These are phyloP conservation scores for Trametes sp. DNA, from an alignment of 1,284 basidiomycete species.

Conservation along the genomic window DNA sequence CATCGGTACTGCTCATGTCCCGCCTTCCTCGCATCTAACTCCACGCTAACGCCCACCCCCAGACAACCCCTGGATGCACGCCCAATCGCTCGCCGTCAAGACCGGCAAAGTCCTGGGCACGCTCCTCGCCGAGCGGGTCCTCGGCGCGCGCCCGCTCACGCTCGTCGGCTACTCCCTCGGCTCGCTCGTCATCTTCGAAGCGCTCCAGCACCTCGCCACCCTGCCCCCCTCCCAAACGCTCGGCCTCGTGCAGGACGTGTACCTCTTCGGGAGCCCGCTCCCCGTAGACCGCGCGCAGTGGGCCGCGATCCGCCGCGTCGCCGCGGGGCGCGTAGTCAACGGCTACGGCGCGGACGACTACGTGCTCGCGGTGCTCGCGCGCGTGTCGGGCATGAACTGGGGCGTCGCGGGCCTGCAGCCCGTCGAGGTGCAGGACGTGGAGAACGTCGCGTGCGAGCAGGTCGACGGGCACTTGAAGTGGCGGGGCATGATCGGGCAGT, in stretches of 20 bases:
- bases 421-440: conserved; percentile 71
- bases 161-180: conserved; percentile 66
- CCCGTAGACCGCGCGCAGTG: conserved; percentile 63
- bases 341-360: conserved; percentile 77
- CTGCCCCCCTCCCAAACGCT: conserved; percentile 53
- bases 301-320: conserved; percentile 70
- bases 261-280: conserved; percentile 75
- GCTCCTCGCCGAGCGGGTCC: conserved; percentile 57
- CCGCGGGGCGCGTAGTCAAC: conserved; percentile 76
- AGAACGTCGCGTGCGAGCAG: conserved; percentile 67
- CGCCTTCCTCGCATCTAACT: not conserved
- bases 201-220: conserved; percentile 47
- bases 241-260: conserved; percentile 76
- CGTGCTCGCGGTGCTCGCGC: conserved; percentile 76
- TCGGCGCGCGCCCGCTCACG: conserved; percentile 64
- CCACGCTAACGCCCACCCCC: not conserved
- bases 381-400: conserved; percentile 69
- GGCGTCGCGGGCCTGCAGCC: conserved; percentile 73
- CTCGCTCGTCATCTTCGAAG: conserved; percentile 61
- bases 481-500: conserved; percentile 58
- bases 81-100: conserved; percentile 58
- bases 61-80: conserved; percentile 65
- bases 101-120: conserved; percentile 63
- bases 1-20: too few relatives aligned
- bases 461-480: conserved; percentile 65